phyloP scores from a whole-genome alignment of 768 basidiomycete genomes.

The Epithele typhae region DNA sequence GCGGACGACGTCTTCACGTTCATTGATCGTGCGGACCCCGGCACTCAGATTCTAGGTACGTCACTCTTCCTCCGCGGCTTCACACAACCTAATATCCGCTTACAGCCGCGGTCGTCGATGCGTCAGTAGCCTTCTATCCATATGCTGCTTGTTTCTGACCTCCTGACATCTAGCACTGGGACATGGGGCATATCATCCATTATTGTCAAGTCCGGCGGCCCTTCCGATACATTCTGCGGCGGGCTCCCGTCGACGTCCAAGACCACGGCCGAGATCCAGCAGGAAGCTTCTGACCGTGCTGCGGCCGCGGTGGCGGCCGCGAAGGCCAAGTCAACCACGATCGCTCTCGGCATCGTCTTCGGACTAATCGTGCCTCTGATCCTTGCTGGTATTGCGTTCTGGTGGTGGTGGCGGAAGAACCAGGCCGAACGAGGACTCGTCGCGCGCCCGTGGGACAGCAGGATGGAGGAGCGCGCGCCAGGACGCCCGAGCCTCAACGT shows the following conservation, averaged over 20 bases:
- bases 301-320: constrained; percentile 15
- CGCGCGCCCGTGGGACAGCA: constrained; percentile 9
- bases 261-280: constrained; percentile 20
- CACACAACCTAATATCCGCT: not conserved
- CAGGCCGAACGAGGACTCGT: constrained; percentile 9
- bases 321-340: constrained; percentile 15
- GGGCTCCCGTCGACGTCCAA: constrained; percentile 28
- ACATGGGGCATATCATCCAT: constrained; percentile 27
- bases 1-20: constrained; percentile 37
- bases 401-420: constrained; percentile 18
- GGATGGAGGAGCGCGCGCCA: not conserved
- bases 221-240: constrained; percentile 28
- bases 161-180: constrained; percentile 31
- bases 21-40: constrained; percentile 38
- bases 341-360: constrained; percentile 30
- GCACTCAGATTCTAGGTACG: constrained; percentile 38
- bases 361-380: constrained; percentile 27
- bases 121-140: constrained; percentile 31
- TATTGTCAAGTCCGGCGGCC: constrained; percentile 21
- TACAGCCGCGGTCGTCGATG: constrained; percentile 25
- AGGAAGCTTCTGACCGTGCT: constrained; percentile 15
- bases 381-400: constrained; percentile 21
- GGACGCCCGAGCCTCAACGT: constrained; percentile 6
- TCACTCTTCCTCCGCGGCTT: not conserved
- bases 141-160: not conserved